Conservation (phyloP, 345 rosid species). For the Eucalyptus pauciflora region DNA sequence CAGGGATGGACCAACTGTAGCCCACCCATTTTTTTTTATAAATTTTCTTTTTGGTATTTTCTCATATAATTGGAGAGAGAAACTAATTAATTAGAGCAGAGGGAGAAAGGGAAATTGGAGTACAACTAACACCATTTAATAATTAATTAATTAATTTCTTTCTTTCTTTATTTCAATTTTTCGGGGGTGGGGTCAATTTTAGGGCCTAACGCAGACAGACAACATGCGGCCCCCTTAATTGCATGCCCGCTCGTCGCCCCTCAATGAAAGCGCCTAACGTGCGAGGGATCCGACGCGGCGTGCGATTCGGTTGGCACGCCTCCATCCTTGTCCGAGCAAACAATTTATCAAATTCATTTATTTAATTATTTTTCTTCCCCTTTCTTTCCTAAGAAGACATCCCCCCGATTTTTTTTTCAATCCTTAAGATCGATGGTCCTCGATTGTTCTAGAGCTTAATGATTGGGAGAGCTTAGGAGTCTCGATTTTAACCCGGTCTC, state of each 20-base stretch:
- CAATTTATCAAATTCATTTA: neutral
- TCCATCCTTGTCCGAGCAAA: neutral
- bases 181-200: neutral
- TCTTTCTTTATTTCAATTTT: neutral
- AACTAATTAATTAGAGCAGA: neutral
- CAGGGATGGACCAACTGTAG: neutral
- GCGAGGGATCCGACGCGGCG: neutral
- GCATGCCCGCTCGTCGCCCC: neutral
- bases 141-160: neutral
- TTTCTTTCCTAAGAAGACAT: fast-evolving
- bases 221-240: neutral
- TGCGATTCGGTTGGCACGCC: neutral
- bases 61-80: neutral
- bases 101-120: neutral
- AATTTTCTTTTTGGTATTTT: neutral
- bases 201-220: neutral
- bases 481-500: neutral
- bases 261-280: neutral
- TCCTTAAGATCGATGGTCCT: neutral
- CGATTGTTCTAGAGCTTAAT: neutral
- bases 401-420: fast-evolving
- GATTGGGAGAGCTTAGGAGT: neutral
- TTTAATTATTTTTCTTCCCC: neutral
- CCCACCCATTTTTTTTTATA: neutral
- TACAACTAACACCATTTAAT: neutral